A percentile compares a stretch with the other conserved stretches of the same genome.
These are phyloP conservation scores for Lyophyllum semitale DNA, from an alignment of 768 basidiomycete genomes.

Conservation along the genomic window DNA sequence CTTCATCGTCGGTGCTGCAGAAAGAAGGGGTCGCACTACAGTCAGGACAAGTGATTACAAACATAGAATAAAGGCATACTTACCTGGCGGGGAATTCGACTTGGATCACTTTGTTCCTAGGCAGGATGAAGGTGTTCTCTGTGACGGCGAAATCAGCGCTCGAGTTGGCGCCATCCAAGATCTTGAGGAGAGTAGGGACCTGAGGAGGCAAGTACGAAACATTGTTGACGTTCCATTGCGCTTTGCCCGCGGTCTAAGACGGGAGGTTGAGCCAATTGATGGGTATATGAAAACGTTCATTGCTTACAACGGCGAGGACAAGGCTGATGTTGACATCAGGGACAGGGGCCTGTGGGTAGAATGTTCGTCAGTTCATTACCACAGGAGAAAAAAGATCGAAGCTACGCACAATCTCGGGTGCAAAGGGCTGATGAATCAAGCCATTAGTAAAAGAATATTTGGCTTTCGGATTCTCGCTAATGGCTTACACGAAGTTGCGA, in stretches of 20 bases:
- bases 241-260: conserved; percentile 20
- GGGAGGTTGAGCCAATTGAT: not conserved
- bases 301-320: conserved; percentile 22
- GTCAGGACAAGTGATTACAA: not conserved
- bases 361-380: not conserved
- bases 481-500: conserved; percentile 10
- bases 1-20: conserved; percentile 26
- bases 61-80: conserved; percentile 10
- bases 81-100: conserved; percentile 33
- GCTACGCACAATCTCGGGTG: not conserved
- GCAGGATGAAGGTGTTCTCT: conserved; percentile 41
- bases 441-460: not conserved
- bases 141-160: conserved; percentile 29
- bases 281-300: not conserved
- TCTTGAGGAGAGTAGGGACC: conserved; percentile 30
- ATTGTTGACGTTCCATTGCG: conserved; percentile 34
- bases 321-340: conserved; percentile 28
- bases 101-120: conserved; percentile 38
- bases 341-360: conserved; percentile 16
- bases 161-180: conserved; percentile 33
- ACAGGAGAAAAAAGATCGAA: not conserved
- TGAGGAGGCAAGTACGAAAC: conserved; percentile 31
- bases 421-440: not conserved
- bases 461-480: no score
- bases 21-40: no score